Evolutionary conservation across 805 yeast genomes (phyloP).

Genomic region (Metschnikowia chrysomelidarum): DNA sequence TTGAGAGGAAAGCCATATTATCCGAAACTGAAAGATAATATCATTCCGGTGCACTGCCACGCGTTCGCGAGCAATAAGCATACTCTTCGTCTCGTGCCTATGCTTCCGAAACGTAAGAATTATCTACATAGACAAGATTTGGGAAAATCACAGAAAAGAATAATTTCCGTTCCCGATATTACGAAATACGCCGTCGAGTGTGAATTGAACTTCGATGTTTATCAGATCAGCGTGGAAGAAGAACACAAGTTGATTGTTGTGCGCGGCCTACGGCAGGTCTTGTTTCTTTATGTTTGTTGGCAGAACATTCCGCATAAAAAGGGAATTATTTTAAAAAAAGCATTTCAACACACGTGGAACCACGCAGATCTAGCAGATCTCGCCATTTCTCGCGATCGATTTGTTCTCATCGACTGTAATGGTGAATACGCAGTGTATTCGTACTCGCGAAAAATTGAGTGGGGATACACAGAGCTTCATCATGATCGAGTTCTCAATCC

Average conservation of each 20-base stretch:
- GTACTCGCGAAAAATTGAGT: constrained; percentile 4
- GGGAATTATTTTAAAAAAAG: constrained; percentile 6
- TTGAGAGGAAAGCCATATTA: constrained; percentile 6
- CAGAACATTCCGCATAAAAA: constrained; percentile 9
- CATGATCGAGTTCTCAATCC: constrained; percentile 1
- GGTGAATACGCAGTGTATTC: constrained; percentile 6
- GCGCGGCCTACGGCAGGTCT: constrained; percentile 11
- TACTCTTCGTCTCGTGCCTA: constrained; percentile 11
- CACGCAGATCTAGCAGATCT: constrained; percentile 5
- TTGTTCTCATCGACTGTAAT: constrained; percentile 8
- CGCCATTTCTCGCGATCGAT: constrained; percentile 3
- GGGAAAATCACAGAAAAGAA: constrained; percentile 6
- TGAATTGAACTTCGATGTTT: constrained; percentile 9
- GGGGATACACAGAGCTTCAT: constrained; percentile 4
- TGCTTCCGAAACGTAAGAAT: constrained; percentile 14
- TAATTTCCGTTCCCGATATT: constrained; percentile 6
- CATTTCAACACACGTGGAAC: constrained; percentile 3
- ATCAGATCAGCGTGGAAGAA: constrained; percentile 10
- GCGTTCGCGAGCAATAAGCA: constrained; percentile 9
- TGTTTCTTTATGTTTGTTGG: constrained; percentile 13
- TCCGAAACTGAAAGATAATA: constrained; percentile 6
- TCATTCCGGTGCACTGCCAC: constrained; percentile 10
- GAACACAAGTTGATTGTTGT: constrained; percentile 10
- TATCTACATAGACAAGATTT: constrained; percentile 5
- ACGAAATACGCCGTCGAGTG: constrained; percentile 4